Percentiles rank a stretch among this genome's conserved stretches.
Conservation (phyloP, 2,329 filamentous ascomycete species). For the Chrysoporthe austroafricana region DNA sequence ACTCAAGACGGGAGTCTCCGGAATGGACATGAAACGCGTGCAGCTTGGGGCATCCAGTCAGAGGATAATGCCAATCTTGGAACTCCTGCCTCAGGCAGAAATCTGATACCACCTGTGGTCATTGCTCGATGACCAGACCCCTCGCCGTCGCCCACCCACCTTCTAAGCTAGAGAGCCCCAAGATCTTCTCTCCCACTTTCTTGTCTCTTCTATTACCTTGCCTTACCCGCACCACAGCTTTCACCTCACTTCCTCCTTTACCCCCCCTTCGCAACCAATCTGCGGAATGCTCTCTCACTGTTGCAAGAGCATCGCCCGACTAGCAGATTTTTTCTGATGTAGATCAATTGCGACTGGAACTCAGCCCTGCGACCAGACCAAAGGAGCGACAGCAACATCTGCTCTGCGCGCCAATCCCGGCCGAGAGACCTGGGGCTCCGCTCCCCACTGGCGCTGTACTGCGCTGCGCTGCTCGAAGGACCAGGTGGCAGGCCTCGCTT, state of each 20-base stretch:
- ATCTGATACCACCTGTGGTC: not conserved
- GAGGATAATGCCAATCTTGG: not conserved
- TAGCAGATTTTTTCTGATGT: slow-evolving; percentile 5
- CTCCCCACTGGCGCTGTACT: slow-evolving; percentile 9
- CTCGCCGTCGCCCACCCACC: slow-evolving; percentile 15
- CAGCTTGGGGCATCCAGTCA: slow-evolving; percentile 7
- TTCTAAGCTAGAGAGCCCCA: slow-evolving; percentile 13
- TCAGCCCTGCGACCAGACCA: not conserved
- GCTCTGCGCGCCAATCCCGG: slow-evolving; percentile 8
- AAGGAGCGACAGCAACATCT: slow-evolving; percentile 2
- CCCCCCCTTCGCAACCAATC: not conserved
- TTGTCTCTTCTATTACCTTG: slow-evolving; percentile 10
- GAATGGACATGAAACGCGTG: slow-evolving; percentile 6
- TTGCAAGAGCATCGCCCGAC: not conserved
- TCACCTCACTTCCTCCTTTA: not conserved
- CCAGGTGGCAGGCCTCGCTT: slow-evolving; percentile 3
- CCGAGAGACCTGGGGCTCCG: slow-evolving; percentile 11
- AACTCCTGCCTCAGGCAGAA: not conserved
- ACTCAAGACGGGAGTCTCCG: not conserved
- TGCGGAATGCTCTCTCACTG: slow-evolving; percentile 10
- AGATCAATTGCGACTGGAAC: not conserved
- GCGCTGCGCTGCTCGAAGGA: not conserved
- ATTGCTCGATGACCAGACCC: slow-evolving; percentile 9
- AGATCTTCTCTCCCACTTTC: slow-evolving; percentile 17
- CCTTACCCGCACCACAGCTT: not conserved